Evolutionary conservation across 2,329 filamentous ascomycete species (phyloP), one percentile per base, ranked within the genome.

Genomic region (Periconia sp.): DNA sequence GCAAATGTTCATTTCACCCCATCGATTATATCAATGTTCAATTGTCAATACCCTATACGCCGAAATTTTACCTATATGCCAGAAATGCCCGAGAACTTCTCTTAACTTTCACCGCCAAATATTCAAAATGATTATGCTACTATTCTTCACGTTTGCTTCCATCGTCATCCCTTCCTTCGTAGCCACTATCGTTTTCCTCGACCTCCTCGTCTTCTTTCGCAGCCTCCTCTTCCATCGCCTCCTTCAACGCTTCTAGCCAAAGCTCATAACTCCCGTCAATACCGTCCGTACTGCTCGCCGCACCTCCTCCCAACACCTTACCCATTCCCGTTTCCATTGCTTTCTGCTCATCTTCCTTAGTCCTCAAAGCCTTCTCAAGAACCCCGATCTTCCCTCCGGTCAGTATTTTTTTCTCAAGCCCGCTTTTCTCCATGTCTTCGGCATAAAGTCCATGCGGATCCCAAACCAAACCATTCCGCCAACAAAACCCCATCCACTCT

Each of bases 401-500:
- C 36, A 7, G 37, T n/a, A n/a, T n/a, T n/a, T n/a, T 37, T 5
- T 8, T 29, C 15, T 43, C 32, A 18, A 25, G 15, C 8, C 42
- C 40, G 5, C 24, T 45, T 28, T 39, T 38, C 18, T 17, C 31
- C 23, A 10, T 19, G 11, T 31, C 23, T 18, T 19, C 31, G 8
- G n/a, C 48, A n/a, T 39, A 47, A 26, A 48, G 15, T 10, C 40
- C 48, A 12, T 28, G n/a, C 12, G 52, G 44, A 31, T 56, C 57
- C 15, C 40, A 24, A 12, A 66, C 58, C 48, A 70, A 52, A 4
- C 61, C 65, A 45, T 73, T 73, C 28, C 73, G 49, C 34, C 47
- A 50, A 50, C 71, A 73, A 50, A 73, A 73, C 5, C 51, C 56
- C 41, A 74, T 28, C 40, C 69, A 73, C 7, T 48, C 47, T 16